These are phyloP conservation scores for Lachnellula cervina DNA, from an alignment of 2,329 filamentous ascomycete species.

Conservation along the genomic window DNA sequence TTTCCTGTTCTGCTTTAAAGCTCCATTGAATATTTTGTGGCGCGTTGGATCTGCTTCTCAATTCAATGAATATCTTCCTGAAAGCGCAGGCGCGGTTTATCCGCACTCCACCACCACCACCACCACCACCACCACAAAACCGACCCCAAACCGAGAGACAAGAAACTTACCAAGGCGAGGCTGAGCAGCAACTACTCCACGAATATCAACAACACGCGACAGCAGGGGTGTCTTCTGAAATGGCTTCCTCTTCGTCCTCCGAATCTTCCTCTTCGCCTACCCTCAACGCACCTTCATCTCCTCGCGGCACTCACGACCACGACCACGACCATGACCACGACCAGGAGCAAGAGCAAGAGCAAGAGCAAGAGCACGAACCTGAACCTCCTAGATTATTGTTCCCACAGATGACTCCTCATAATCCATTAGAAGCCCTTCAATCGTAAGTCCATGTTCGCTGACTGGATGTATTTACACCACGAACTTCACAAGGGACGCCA, in stretches of 20 bases:
- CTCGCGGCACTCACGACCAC: not conserved
- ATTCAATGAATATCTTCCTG: not conserved
- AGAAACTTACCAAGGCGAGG: slow-evolving; percentile 5
- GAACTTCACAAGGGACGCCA: not conserved
- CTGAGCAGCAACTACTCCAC: slow-evolving; percentile 12
- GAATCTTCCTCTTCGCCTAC: not conserved
- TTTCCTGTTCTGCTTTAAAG: too few relatives aligned
- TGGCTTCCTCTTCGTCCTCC: not conserved
- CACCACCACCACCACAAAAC: not conserved
- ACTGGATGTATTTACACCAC: not conserved
- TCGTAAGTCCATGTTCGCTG: slow-evolving; percentile 4
- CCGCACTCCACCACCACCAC: not conserved
- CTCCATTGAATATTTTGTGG: too few relatives aligned
- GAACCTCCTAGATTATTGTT: not conserved
- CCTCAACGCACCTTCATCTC: not conserved
- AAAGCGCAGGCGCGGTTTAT: not conserved
- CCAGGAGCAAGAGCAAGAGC: too few relatives aligned
- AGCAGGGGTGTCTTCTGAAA: not conserved
- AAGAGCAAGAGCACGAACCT: too few relatives aligned
- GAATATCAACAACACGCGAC: slow-evolving; percentile 3
- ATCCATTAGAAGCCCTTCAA: slow-evolving; percentile 13
- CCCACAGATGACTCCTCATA: not conserved
- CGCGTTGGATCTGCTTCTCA: not conserved
- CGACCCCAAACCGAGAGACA: not conserved
- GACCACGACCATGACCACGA: not conserved